Percentiles rank a stretch among this genome's conserved stretches.
Evolutionary conservation across 176 grass and related monocot species (phyloP).

Genomic region (Pontederia paniculata): DNA sequence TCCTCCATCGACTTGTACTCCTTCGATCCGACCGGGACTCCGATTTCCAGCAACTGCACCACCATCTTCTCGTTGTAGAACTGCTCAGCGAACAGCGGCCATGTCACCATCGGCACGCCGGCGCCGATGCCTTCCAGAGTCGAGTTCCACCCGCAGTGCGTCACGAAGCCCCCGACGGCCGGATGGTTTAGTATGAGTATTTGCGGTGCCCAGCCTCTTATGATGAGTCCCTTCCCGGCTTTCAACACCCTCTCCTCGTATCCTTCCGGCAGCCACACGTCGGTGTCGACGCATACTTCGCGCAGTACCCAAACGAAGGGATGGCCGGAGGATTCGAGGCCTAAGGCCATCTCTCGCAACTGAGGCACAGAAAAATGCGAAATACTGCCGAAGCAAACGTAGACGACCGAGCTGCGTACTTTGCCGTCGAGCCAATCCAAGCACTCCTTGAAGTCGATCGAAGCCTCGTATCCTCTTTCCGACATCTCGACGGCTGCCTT

Average conservation of each 20-base stretch:
- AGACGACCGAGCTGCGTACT: constrained; percentile 41
- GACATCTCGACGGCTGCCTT: constrained; percentile 8
- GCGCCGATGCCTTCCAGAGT: background rate
- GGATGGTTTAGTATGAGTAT: background rate
- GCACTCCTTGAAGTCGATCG: constrained; percentile 41
- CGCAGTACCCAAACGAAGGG: background rate
- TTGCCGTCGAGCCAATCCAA: constrained; percentile 42
- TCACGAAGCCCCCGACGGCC: background rate
- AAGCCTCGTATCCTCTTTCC: constrained; percentile 31
- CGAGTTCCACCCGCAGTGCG: constrained; percentile 1
- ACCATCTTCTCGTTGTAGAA: constrained; percentile 6
- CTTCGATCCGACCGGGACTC: background rate
- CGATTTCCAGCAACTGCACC: background rate
- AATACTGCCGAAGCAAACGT: constrained; percentile 67
- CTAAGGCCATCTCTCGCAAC: constrained; percentile 53
- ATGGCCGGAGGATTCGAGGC: constrained; percentile 8
- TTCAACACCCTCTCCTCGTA: background rate
- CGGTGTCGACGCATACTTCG: background rate
- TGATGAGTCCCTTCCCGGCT: background rate
- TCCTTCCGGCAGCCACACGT: background rate
- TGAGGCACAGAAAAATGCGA: constrained; percentile 26
- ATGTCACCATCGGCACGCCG: background rate
- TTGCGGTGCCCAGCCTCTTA: background rate
- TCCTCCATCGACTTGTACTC: constrained; percentile 10
- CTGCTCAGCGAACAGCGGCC: background rate